A percentile compares a stretch with the other conserved stretches of the same genome.
These are phyloP conservation scores for Corymbia calophylla DNA, from an alignment of 441 rosid genomes.

Conservation along the genomic window DNA sequence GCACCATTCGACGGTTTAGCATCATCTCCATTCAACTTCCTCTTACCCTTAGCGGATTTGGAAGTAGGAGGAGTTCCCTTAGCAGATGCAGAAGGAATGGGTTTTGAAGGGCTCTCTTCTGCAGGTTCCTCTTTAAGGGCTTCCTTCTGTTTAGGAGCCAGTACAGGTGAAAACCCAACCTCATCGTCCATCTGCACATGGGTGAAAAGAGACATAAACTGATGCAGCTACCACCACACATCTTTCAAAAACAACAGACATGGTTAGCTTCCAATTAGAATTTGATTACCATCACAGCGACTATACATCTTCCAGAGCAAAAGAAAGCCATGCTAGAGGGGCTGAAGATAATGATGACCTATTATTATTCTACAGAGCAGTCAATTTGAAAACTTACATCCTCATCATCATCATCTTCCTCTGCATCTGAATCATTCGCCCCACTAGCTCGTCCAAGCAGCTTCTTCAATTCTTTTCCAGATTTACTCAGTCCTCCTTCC, in stretches of 20 bases:
- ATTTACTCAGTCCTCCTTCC: constrained; percentile 77
- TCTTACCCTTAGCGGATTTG: constrained; percentile 80
- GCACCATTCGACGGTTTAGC: constrained; percentile 50
- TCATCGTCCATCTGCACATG: constrained; percentile 57
- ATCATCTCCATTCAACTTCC: constrained; percentile 67
- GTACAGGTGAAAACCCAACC: constrained; percentile 31
- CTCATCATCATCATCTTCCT: constrained; percentile 62
- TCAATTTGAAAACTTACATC: constrained; percentile 43
- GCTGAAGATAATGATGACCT: not conserved
- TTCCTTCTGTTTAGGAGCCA: constrained; percentile 66
- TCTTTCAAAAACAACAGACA: not conserved
- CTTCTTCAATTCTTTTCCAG: constrained; percentile 95
- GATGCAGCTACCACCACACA: not conserved
- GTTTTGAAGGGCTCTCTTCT: constrained; percentile 67
- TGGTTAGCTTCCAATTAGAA: not conserved
- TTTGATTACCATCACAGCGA: not conserved
- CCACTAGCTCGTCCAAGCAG: constrained; percentile 71
- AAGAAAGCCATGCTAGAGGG: not conserved
- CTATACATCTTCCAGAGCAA: not conserved
- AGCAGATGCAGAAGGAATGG: constrained; percentile 46
- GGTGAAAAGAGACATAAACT: not conserved
- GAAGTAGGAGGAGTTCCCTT: constrained; percentile 67
- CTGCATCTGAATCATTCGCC: constrained; percentile 65
- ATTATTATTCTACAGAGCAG: not conserved
- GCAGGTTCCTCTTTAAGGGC: constrained; percentile 66